These are phyloP conservation scores for Xylaria sp. DNA, from an alignment of 2,329 filamentous ascomycete genomes.

Conservation along the genomic window DNA sequence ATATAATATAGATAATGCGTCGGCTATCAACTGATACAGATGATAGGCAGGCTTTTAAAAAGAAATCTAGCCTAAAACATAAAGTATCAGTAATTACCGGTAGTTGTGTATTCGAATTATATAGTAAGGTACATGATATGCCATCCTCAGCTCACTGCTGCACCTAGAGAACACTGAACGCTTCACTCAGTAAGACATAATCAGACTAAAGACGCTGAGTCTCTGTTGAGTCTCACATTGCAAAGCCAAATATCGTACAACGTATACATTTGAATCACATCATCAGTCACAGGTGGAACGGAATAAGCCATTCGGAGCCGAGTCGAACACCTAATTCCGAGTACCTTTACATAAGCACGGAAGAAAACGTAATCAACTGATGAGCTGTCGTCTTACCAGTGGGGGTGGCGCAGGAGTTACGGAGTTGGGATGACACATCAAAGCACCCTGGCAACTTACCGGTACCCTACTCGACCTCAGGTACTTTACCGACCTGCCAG, in stretches of 20 bases:
- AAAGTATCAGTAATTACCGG: no score
- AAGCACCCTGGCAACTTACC: neutral
- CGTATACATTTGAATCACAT: neutral
- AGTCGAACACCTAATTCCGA: neutral
- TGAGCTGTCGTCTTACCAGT: constrained; percentile 24
- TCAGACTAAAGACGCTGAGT: neutral
- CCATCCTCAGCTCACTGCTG: neutral
- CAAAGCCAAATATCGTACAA: neutral
- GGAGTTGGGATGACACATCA: constrained; percentile 1
- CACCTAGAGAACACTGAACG: neutral
- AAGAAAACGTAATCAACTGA: constrained; percentile 29
- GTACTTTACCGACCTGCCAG: neutral
- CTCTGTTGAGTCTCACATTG: neutral
- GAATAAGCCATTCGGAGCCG: constrained; percentile 3
- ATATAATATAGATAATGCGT: neutral
- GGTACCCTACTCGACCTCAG: neutral
- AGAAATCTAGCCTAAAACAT: neutral
- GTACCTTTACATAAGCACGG: constrained; percentile 11
- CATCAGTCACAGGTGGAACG: neutral
- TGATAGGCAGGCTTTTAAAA: neutral
- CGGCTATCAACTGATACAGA: neutral
- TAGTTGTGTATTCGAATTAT: no score
- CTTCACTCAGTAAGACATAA: constrained; percentile 2
- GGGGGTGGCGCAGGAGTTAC: constrained; percentile 17
- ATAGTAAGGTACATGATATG: no score